Evolutionary conservation across 306 rosid species (phyloP).

Genomic region (Acmispon strigosus): DNA sequence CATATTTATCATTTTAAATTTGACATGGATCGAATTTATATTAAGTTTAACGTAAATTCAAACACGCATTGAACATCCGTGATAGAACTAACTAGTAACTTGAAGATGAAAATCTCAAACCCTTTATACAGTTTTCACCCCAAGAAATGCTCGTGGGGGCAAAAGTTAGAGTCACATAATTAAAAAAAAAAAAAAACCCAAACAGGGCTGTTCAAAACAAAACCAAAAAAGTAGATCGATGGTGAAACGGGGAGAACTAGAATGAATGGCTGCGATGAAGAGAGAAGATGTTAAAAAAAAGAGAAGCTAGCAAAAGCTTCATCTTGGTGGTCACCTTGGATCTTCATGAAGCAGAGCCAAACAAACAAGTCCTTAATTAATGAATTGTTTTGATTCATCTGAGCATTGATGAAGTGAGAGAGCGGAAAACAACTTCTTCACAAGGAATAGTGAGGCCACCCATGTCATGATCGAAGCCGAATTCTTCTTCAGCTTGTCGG

Average conservation of each 20-base stretch:
- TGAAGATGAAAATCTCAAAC: constrained; percentile 22
- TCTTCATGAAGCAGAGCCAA: constrained; percentile 19
- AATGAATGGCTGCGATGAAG: constrained; percentile 13
- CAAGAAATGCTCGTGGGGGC: constrained; percentile 28
- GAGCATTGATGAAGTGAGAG: constrained; percentile 63
- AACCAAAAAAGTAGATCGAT: background rate
- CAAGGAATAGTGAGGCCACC: constrained; percentile 96
- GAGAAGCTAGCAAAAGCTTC: constrained; percentile 48
- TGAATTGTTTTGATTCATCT: constrained; percentile 21
- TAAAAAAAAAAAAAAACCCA: constrained; percentile 19
- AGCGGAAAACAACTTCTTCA: constrained; percentile 74
- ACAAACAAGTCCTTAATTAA: background rate
- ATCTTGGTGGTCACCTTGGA: constrained; percentile 44
- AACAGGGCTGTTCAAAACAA: constrained; percentile 18
- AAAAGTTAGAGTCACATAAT: constrained; percentile 35
- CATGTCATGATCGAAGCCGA: constrained; percentile 87
- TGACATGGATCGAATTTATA: too few relatives aligned
- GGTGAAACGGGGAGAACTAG: background rate
- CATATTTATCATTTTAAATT: too few relatives aligned
- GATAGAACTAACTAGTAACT: too few relatives aligned
- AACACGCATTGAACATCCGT: too few relatives aligned
- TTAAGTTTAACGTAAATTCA: too few relatives aligned
- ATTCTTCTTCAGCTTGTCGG: constrained; percentile 88
- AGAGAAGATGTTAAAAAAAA: constrained; percentile 55
- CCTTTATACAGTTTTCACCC: constrained; percentile 40